Conservation (phyloP, 768 basidiomycete species). For the Auriculariales sp. region DNA sequence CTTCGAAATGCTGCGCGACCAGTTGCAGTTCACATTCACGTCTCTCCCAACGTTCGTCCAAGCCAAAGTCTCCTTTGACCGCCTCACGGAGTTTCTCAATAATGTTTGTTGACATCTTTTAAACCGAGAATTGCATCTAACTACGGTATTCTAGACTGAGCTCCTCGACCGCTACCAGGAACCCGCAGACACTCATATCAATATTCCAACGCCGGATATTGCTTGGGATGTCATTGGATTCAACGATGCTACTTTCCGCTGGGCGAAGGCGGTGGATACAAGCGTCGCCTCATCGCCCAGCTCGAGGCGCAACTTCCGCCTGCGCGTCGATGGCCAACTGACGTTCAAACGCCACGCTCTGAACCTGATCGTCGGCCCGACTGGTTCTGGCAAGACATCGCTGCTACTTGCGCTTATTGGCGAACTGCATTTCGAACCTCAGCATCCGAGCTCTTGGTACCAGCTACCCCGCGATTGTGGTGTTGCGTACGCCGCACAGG, state of each 20-base stretch:
- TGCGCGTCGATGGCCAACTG: constrained; percentile 38
- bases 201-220: constrained; percentile 4
- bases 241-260: constrained; percentile 38
- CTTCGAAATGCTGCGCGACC: constrained; percentile 44
- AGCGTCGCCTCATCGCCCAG: constrained; percentile 22
- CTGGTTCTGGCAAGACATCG: constrained; percentile 23
- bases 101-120: constrained; percentile 10
- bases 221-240: constrained; percentile 31
- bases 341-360: constrained; percentile 32
- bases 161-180: constrained; percentile 16
- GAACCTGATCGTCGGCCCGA: constrained; percentile 7
- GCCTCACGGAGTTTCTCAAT: constrained; percentile 33
- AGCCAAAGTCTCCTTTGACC: constrained; percentile 52
- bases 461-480: constrained; percentile 54
- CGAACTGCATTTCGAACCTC: constrained; percentile 51
- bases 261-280: constrained; percentile 27
- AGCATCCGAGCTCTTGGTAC: constrained; percentile 42
- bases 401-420: constrained; percentile 47
- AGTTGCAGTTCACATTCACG: constrained; percentile 24
- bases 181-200: constrained; percentile 4
- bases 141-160: constrained; percentile 15
- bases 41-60: constrained; percentile 10
- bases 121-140: neutral
- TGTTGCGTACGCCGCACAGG: constrained; percentile 70
- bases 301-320: constrained; percentile 27